Evolutionary conservation across 768 basidiomycete species (phyloP), one percentile per base, ranked within the genome.

Genomic region (Termitomyces sp.): DNA sequence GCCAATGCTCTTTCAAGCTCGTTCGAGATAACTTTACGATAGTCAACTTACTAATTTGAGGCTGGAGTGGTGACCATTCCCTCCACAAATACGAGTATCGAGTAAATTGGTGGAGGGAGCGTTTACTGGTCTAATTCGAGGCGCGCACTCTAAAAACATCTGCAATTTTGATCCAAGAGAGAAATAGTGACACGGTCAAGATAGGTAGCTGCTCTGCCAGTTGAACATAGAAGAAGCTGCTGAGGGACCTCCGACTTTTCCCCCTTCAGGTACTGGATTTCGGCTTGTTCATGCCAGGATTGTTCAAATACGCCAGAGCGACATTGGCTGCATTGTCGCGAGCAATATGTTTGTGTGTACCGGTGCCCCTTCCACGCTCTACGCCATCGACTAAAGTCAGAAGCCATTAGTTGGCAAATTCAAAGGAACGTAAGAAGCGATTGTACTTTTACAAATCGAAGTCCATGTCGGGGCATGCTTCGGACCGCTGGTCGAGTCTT

Each of bases 361-460:
- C 85, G n/a, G 70, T 68, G 31, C 83, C 85, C 27, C 64, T 71
- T 9, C 80, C 84, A 57, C 76, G 73, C 54, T 72, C 71, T 55
- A 74, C 65, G 1, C 83, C 82, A 42, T 79, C 71, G 60, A 87
- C 86, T 87, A 61, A 24, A 37, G 22, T 41, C n/a, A 49, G 54
- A 57, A 22, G 37, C 55, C 48, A 37, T 60, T 27, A 60, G 50
- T 61, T 37, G 46, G 58, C 32, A 54, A 43, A 37, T 50, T 59
- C 44, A 52, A n/a, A n/a, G 20, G 22, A n/a, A 34, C 54, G 7
- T 26, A 50, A 66, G 39, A 48, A 29, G 37, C 13, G 14, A n/a
- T 24, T 26, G 63, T 60, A 85, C 87, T 78, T 76, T 83, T 86
- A 68, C 86, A 88, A 5, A 77, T 61, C 3, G 73, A 77, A 1